Evolutionary conservation across 495 filamentous ascomycete genomes (phyloP).

Genomic region (Daldinia caldariorum): DNA sequence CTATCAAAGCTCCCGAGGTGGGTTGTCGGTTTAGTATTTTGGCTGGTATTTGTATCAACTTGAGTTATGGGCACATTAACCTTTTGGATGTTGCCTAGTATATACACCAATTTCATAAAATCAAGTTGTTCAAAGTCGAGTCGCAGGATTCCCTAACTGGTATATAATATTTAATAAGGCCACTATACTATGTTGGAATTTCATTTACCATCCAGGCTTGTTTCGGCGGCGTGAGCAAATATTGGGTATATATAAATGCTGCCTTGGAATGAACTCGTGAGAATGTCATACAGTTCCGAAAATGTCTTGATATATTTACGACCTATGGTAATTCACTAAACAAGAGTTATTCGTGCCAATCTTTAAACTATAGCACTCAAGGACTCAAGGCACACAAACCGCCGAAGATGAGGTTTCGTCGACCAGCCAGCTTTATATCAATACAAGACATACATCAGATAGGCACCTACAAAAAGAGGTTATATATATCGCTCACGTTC

Average conservation of each 20-base stretch:
- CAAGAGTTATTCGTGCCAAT: no score
- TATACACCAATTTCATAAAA: conserved; percentile 17
- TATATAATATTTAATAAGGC: background rate
- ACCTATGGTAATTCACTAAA: no score
- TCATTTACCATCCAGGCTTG: no score
- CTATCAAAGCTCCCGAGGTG: conserved; percentile 4
- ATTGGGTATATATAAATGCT: no score
- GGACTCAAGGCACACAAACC: no score
- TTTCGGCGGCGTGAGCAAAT: no score
- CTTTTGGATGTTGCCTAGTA: conserved; percentile 15
- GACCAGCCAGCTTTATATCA: no score
- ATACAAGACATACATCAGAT: background rate
- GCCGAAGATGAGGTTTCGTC: no score
- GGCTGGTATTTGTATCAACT: conserved; percentile 29
- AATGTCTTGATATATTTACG: no score
- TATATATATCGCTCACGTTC: background rate
- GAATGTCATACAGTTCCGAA: background rate
- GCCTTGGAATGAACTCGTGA: no score
- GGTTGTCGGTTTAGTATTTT: conserved; percentile 26
- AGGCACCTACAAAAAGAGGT: background rate
- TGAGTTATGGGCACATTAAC: conserved; percentile 9
- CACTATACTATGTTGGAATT: no score
- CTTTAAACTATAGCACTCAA: no score
- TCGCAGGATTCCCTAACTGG: background rate
- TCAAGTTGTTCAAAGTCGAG: background rate